These are phyloP conservation scores for Irpex rosettiformis DNA, from an alignment of 1,284 basidiomycete species.

Conservation along the genomic window DNA sequence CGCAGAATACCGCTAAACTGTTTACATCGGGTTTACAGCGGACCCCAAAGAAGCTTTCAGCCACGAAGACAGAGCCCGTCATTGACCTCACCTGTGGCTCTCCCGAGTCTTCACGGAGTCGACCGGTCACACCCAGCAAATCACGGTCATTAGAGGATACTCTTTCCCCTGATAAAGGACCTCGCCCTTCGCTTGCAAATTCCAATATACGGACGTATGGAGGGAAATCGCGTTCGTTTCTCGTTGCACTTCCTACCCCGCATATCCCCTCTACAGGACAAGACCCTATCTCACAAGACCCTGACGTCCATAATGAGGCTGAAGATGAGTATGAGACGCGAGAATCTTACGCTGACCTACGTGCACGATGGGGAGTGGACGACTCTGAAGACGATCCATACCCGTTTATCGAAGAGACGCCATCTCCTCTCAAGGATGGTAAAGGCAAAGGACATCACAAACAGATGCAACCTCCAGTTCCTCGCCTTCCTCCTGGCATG, in stretches of 20 bases:
- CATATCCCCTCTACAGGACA: constrained; percentile 21
- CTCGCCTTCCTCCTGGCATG: constrained; percentile 45
- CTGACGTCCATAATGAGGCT: background rate
- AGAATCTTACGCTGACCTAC: constrained; percentile 68
- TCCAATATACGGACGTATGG: constrained; percentile 62
- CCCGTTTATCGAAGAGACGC: constrained; percentile 26
- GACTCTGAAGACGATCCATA: constrained; percentile 66
- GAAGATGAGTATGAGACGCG: constrained; percentile 47
- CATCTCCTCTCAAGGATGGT: constrained; percentile 25
- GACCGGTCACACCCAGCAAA: constrained; percentile 20
- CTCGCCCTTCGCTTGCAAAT: constrained; percentile 19
- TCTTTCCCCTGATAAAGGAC: constrained; percentile 18
- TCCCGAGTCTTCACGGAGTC: constrained; percentile 14
- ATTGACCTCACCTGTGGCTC: constrained; percentile 17
- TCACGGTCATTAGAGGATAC: constrained; percentile 19
- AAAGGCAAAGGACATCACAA: constrained; percentile 32
- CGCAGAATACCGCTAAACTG: constrained; percentile 16
- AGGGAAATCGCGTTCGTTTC: constrained; percentile 71
- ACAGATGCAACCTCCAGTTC: constrained; percentile 23
- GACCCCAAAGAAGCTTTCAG: constrained; percentile 27
- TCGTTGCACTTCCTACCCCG: constrained; percentile 49
- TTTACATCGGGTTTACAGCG: constrained; percentile 34
- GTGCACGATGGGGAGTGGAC: constrained; percentile 72
- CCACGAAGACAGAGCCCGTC: constrained; percentile 21
- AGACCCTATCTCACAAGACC: background rate